phyloP scores from a whole-genome alignment of 257 asterid genomes.

The Ocimum tenuiflorum region DNA sequence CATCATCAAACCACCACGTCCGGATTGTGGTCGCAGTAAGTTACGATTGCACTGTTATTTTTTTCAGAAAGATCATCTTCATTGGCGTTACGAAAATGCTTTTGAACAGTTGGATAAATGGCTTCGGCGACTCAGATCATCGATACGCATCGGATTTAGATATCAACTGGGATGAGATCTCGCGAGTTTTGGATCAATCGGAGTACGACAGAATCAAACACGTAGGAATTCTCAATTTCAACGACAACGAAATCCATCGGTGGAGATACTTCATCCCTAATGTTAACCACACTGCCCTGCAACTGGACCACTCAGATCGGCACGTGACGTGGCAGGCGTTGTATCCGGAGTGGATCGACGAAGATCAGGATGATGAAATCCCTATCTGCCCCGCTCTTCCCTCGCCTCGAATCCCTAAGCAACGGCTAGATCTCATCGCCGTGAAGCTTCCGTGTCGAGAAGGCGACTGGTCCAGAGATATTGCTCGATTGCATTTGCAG shows the following conservation, averaged over 20 bases:
- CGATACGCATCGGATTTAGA: constrained; percentile 48
- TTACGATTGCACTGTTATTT: background rate
- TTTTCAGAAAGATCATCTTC: too few species aligned
- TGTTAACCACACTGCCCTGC: constrained; percentile 41
- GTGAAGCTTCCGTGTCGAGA: constrained; percentile 70
- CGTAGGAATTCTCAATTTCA: constrained; percentile 61
- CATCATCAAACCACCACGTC: too few species aligned
- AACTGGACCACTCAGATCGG: constrained; percentile 34
- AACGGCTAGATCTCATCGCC: constrained; percentile 49
- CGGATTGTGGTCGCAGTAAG: constrained; percentile 35
- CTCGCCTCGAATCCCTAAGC: constrained; percentile 29
- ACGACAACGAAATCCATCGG: constrained; percentile 34
- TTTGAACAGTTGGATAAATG: constrained; percentile 56
- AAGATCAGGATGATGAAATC: constrained; percentile 54
- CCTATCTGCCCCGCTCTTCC: constrained; percentile 74
- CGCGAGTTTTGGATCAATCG: constrained; percentile 26
- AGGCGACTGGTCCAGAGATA: constrained; percentile 65
- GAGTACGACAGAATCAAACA: constrained; percentile 17
- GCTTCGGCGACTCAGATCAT: constrained; percentile 44
- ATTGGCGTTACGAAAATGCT: too few species aligned
- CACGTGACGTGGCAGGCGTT: constrained; percentile 61
- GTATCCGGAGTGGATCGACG: constrained; percentile 92
- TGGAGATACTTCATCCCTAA: constrained; percentile 43
- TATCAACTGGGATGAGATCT: constrained; percentile 44
- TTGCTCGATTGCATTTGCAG: constrained; percentile 70